These are phyloP conservation scores for Naganishia cerealis DNA, from an alignment of 1,284 basidiomycete species.

Conservation along the genomic window DNA sequence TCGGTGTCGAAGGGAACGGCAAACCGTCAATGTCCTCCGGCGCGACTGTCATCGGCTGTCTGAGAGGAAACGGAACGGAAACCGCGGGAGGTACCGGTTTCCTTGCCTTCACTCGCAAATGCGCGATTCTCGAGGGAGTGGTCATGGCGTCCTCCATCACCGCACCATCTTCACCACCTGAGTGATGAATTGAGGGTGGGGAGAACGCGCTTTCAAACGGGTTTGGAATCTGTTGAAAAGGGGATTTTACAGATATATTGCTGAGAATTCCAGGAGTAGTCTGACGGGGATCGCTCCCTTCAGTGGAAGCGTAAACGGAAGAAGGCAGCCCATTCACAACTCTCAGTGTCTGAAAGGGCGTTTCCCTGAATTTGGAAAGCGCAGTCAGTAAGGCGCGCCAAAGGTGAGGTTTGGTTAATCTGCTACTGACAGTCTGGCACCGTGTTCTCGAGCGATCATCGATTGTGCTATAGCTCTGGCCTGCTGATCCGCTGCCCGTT, in stretches of 20 bases:
- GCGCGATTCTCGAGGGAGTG: background rate
- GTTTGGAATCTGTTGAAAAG: constrained; percentile 27
- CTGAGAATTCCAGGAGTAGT: constrained; percentile 57
- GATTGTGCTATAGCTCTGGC: constrained; percentile 80
- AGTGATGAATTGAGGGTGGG: constrained; percentile 36
- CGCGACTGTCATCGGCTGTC: constrained; percentile 17
- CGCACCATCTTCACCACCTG: background rate
- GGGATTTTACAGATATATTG: constrained; percentile 41
- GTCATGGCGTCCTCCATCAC: background rate
- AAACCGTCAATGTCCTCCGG: constrained; percentile 32
- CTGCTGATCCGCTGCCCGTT: constrained; percentile 63
- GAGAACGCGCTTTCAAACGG: constrained; percentile 61
- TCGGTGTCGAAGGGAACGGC: constrained; percentile 28
- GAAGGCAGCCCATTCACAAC: constrained; percentile 74
- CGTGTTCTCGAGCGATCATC: constrained; percentile 40
- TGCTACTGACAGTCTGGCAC: constrained; percentile 54
- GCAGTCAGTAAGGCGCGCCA: constrained; percentile 53
- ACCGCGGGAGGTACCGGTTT: constrained; percentile 21
- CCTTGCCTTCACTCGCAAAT: constrained; percentile 15
- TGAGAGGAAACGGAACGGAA: background rate
- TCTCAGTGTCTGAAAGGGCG: constrained; percentile 57
- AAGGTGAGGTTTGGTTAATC: constrained; percentile 54
- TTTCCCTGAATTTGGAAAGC: constrained; percentile 20
- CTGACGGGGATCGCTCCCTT: constrained; percentile 55
- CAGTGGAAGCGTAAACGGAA: constrained; percentile 56